phyloP scores from a whole-genome alignment of 2,329 filamentous ascomycete species.

The Neoarthrinium moseri region DNA sequence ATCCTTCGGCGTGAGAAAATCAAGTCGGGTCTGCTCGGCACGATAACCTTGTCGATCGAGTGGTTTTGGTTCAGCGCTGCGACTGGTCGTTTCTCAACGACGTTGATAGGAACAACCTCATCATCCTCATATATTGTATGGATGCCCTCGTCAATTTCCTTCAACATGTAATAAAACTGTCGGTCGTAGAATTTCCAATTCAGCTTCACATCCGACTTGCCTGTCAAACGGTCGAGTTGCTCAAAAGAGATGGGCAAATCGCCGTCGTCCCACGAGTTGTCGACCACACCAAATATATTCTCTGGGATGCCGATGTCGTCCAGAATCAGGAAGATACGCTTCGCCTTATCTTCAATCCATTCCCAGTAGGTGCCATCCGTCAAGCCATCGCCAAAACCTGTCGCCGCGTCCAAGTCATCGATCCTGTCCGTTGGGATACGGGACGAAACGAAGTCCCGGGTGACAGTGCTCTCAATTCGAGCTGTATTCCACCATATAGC shows the following conservation, averaged over 20 bases:
- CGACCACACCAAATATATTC: constrained; percentile 72
- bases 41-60: constrained; percentile 56
- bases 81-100: constrained; percentile 55
- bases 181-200: constrained; percentile 68
- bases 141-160: constrained; percentile 57
- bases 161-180: constrained; percentile 71
- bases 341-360: constrained; percentile 70
- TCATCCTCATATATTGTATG: constrained; percentile 64
- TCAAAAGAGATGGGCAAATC: constrained; percentile 69
- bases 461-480: constrained; percentile 68
- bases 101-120: constrained; percentile 69
- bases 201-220: constrained; percentile 58
- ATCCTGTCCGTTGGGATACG: constrained; percentile 64
- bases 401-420: constrained; percentile 56
- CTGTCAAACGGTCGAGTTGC: constrained; percentile 62
- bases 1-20: constrained; percentile 59
- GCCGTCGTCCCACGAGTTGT: constrained; percentile 74
- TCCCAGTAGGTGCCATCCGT: constrained; percentile 77
- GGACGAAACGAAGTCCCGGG: constrained; percentile 63
- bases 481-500: constrained; percentile 78
- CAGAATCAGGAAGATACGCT: constrained; percentile 69
- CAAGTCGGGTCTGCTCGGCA: constrained; percentile 59
- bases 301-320: constrained; percentile 68
- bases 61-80: constrained; percentile 33
- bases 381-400: constrained; percentile 66